Conservation (phyloP, 768 basidiomycete genomes). For the Tylopilus sp. region DNA sequence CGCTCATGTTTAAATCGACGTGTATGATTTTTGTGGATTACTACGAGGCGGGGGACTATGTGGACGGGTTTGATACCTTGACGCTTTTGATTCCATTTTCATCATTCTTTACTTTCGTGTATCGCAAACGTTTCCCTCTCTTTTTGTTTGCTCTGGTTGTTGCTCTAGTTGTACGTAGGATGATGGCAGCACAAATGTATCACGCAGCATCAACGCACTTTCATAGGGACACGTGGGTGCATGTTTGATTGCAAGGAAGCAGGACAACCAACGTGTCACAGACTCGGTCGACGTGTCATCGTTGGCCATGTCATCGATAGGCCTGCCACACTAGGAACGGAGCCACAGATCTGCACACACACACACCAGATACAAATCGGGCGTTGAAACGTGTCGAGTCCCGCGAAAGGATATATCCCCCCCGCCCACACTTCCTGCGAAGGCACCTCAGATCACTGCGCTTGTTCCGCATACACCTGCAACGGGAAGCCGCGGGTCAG, state of each 20-base stretch:
- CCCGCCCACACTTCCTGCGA: not conserved
- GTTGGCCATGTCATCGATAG: not conserved
- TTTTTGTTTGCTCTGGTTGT: not conserved
- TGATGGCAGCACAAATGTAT: not conserved
- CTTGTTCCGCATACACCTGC: constrained; percentile 71
- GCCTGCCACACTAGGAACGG: no score
- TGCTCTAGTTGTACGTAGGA: constrained; percentile 1
- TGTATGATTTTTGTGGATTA: constrained; percentile 9
- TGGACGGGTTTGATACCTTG: not conserved
- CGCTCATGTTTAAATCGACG: not conserved
- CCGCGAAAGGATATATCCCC: no score
- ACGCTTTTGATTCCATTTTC: constrained; percentile 5
- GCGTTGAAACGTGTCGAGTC: not conserved
- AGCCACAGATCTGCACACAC: not conserved
- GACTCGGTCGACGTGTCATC: not conserved
- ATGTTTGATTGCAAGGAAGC: no score
- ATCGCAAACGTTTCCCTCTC: not conserved
- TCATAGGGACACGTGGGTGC: no score
- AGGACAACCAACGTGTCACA: not conserved
- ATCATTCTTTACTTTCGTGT: not conserved
- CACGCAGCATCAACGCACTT: not conserved
- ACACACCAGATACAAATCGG: not conserved
- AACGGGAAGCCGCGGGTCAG: no score
- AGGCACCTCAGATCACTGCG: constrained; percentile 37
- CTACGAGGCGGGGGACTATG: constrained; percentile 10